Conservation (phyloP, 495 filamentous ascomycete genomes). For the Elasticomyces elasticus region DNA sequence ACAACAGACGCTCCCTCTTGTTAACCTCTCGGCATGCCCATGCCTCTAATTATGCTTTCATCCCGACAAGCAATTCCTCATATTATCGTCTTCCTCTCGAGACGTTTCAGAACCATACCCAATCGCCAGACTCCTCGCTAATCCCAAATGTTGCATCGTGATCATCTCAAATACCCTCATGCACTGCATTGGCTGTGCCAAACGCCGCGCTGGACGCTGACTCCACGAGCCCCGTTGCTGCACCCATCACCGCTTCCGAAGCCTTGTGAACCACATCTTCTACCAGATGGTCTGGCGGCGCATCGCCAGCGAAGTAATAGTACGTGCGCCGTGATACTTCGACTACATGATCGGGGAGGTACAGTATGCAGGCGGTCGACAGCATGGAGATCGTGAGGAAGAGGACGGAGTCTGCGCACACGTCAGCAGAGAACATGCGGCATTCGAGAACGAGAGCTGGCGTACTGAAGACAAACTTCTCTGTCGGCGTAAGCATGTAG, state of each 20-base stretch:
- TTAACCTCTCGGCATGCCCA: no score
- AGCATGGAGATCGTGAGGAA: constrained; percentile 80
- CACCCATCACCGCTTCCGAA: constrained; percentile 4
- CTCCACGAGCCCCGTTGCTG: not conserved
- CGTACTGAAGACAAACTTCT: constrained; percentile 80
- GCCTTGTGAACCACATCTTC: not conserved
- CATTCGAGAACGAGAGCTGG: not conserved
- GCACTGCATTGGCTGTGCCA: not conserved
- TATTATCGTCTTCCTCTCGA: no score
- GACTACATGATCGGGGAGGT: constrained; percentile 81
- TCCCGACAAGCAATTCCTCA: no score
- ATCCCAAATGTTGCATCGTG: not conserved
- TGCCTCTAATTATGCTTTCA: no score
- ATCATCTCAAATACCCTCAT: not conserved
- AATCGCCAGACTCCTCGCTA: not conserved
- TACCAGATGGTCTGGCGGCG: not conserved
- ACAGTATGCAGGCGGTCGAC: constrained; percentile 73
- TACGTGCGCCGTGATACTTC: constrained; percentile 70
- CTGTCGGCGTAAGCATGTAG: constrained; percentile 77
- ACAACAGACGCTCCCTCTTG: no score
- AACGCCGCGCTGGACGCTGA: constrained; percentile 1
- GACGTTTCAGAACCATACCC: not conserved
- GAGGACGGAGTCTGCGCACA: constrained; percentile 65
- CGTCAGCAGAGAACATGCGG: not conserved
- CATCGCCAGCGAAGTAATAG: constrained; percentile 88